These are phyloP conservation scores for Hemisphaericaspora subhashii DNA, from an alignment of 1,139 yeast genomes.

Conservation along the genomic window DNA sequence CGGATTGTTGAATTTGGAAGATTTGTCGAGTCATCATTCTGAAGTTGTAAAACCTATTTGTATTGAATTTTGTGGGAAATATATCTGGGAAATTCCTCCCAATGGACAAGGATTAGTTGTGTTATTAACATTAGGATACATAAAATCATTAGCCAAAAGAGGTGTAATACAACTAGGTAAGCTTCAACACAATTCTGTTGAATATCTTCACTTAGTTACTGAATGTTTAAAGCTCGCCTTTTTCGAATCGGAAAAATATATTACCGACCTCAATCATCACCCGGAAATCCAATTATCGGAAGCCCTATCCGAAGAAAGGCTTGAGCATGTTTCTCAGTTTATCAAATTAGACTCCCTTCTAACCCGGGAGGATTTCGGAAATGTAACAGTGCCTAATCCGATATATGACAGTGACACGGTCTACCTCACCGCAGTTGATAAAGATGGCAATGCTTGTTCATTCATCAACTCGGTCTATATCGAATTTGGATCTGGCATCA, in stretches of 20 bases:
- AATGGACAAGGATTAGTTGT: conserved; percentile 78
- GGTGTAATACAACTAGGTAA: conserved; percentile 43
- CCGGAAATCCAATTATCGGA: conserved; percentile 33
- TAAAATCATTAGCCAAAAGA: conserved; percentile 49
- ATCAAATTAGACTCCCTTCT: conserved; percentile 43
- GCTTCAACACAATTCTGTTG: conserved; percentile 64
- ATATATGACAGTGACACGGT: conserved; percentile 71
- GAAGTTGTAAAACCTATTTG: conserved; percentile 60
- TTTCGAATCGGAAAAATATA: conserved; percentile 71
- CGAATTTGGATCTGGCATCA: conserved; percentile 68
- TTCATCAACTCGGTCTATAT: conserved; percentile 74
- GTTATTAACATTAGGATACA: conserved; percentile 60
- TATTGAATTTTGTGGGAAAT: conserved; percentile 42
- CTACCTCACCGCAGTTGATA: conserved; percentile 70
- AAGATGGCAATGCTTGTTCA: conserved; percentile 67
- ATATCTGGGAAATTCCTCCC: conserved; percentile 75
- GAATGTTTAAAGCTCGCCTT: conserved; percentile 72
- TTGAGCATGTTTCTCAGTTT: conserved; percentile 48
- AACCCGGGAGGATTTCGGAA: conserved; percentile 38
- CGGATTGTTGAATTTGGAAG: conserved; percentile 55
- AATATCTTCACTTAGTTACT: conserved; percentile 63
- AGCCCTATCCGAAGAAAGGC: conserved; percentile 41
- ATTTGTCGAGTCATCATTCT: conserved; percentile 54
- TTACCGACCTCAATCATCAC: conserved; percentile 56
- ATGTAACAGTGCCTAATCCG: conserved; percentile 63